Evolutionary conservation across 345 rosid species (phyloP).

Genomic region (Physaria fendleri): DNA sequence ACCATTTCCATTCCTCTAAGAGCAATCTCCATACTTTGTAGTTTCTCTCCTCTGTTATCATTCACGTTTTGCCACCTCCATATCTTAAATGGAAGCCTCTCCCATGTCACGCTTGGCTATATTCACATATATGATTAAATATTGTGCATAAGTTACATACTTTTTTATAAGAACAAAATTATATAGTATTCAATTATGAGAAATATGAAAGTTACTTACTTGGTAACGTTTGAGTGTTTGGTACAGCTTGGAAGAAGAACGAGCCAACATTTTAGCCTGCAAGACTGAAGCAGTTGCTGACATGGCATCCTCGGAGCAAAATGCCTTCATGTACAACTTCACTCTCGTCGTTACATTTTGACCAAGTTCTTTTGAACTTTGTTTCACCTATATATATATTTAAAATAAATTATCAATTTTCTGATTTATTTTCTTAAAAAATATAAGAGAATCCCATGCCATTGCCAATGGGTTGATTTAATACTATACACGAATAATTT

Average conservation of each 20-base stretch:
- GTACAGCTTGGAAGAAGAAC: conserved; percentile 39
- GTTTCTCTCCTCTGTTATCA: conserved; percentile 39
- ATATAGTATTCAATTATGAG: neutral
- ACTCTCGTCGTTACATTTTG: conserved; percentile 58
- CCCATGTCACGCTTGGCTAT: conserved; percentile 82
- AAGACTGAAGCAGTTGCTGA: conserved; percentile 45
- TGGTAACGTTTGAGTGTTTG: conserved; percentile 49
- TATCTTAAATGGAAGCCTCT: conserved; percentile 55
- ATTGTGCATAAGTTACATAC: neutral
- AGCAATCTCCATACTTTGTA: conserved; percentile 49
- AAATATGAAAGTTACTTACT: conserved; percentile 27
- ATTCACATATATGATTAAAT: conserved; percentile 1
- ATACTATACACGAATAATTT: neutral
- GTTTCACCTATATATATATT: conserved; percentile 46
- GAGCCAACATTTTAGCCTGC: conserved; percentile 47
- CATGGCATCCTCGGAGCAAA: conserved; percentile 42
- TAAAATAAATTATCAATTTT: neutral
- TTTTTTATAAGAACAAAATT: neutral
- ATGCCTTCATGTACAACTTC: conserved; percentile 57
- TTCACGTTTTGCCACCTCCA: conserved; percentile 35
- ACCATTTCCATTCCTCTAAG: conserved; percentile 86
- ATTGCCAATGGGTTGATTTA: conserved; percentile 13
- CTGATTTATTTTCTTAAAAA: neutral
- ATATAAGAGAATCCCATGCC: conserved; percentile 14
- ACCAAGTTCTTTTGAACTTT: conserved; percentile 39